These are phyloP conservation scores for Talaromyces ruber DNA, from an alignment of 495 filamentous ascomycete species.

Conservation along the genomic window DNA sequence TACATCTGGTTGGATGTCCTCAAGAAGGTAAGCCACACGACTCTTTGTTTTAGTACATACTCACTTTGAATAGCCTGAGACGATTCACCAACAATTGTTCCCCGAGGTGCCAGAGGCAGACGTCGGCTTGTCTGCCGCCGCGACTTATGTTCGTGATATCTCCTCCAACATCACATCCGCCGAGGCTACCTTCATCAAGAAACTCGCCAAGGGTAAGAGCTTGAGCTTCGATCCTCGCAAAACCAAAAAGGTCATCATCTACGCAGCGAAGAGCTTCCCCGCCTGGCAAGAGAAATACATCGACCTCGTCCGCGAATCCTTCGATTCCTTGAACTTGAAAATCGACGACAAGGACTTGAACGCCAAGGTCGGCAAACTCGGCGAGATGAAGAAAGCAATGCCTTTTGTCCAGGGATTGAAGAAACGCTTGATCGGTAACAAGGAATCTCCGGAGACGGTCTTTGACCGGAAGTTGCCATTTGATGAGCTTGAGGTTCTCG, in stretches of 20 bases:
- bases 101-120: conserved; percentile 59
- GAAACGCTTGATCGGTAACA: conserved; percentile 56
- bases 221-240: conserved; percentile 76
- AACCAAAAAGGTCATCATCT: conserved; percentile 88
- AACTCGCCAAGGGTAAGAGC: conserved; percentile 78
- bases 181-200: conserved; percentile 74
- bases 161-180: conserved; percentile 75
- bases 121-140: conserved; percentile 59
- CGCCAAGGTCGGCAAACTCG: conserved; percentile 64
- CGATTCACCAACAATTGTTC: conserved; percentile 73
- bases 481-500: conserved; percentile 66
- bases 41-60: conserved; percentile 13
- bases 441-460: conserved; percentile 50
- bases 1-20: conserved; percentile 90
- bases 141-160: conserved; percentile 71
- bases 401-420: conserved; percentile 88
- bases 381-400: conserved; percentile 96
- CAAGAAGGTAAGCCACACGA: conserved; percentile 44
- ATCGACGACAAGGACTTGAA: conserved; percentile 75
- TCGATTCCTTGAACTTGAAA: conserved; percentile 42
- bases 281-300: conserved; percentile 90
- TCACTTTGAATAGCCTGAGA: conserved; percentile 30
- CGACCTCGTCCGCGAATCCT: conserved; percentile 63
- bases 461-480: conserved; percentile 78
- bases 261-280: conserved; percentile 66